Conservation (phyloP, 2,329 filamentous ascomycete genomes). For the Aphanocladium album region DNA sequence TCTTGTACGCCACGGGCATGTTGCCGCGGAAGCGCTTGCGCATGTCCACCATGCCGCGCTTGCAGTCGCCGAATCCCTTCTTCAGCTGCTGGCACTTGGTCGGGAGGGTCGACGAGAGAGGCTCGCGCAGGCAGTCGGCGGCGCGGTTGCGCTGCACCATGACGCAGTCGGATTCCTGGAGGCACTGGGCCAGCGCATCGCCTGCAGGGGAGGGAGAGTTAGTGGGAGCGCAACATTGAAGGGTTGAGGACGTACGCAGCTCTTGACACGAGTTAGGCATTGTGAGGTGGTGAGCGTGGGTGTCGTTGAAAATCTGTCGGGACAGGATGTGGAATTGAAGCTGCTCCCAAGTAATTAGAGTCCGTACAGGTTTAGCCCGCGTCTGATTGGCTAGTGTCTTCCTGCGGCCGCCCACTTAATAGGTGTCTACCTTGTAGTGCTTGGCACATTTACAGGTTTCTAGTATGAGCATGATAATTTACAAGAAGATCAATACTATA, state of each 20-base stretch:
- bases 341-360: neutral
- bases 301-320: neutral
- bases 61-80: conserved; percentile 90
- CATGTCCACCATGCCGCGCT: conserved; percentile 96
- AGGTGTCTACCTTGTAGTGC: too few relatives aligned
- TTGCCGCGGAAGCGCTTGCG: conserved; percentile 96
- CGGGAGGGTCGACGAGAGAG: conserved; percentile 76
- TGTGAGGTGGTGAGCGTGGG: conserved; percentile 23
- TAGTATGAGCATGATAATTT: too few relatives aligned
- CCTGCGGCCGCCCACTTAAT: too few relatives aligned
- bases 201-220: conserved; percentile 46
- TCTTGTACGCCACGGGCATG: conserved; percentile 67
- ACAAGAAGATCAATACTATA: too few relatives aligned
- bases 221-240: neutral
- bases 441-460: too few relatives aligned
- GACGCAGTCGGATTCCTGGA: conserved; percentile 94
- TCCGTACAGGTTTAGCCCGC: neutral
- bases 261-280: conserved; percentile 98
- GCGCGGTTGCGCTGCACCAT: conserved; percentile 85
- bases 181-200: conserved; percentile 85
- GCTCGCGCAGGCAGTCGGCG: conserved; percentile 79
- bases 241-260: conserved; percentile 64
- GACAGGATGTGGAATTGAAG: neutral
- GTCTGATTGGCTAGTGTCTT: neutral
- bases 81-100: conserved; percentile 88